Conservation (phyloP, 2,329 filamentous ascomycete genomes). For the Didymella glomerata region DNA sequence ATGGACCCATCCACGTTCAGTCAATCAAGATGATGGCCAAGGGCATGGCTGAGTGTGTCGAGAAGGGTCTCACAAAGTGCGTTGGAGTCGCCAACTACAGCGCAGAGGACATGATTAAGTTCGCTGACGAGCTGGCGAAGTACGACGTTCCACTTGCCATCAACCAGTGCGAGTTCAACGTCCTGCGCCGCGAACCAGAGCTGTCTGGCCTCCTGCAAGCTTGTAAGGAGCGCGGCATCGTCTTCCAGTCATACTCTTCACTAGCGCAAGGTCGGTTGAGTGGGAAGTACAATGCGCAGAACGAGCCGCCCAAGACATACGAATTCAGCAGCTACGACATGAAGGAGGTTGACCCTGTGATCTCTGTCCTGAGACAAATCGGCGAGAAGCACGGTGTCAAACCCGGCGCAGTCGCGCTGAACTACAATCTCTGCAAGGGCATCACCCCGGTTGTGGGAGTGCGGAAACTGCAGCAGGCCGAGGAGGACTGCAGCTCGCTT, state of each 20-base stretch:
- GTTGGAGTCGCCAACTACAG: constrained; percentile 58
- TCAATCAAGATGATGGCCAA: constrained; percentile 53
- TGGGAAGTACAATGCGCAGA: constrained; percentile 46
- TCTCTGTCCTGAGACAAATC: constrained; percentile 50
- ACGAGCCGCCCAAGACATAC: constrained; percentile 50
- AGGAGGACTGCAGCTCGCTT: constrained; percentile 51
- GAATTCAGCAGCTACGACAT: constrained; percentile 56
- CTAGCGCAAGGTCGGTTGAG: constrained; percentile 50
- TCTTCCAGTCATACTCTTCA: constrained; percentile 55
- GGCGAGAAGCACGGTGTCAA: constrained; percentile 47
- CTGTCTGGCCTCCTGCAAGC: constrained; percentile 50
- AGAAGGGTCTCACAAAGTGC: constrained; percentile 52
- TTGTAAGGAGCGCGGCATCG: constrained; percentile 50
- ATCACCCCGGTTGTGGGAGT: constrained; percentile 55
- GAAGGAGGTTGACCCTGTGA: constrained; percentile 53
- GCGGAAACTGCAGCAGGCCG: constrained; percentile 53
- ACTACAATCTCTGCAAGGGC: constrained; percentile 57
- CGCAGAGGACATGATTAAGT: constrained; percentile 20
- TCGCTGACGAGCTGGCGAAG: constrained; percentile 17
- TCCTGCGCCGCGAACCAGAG: constrained; percentile 55
- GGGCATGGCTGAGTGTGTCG: constrained; percentile 55
- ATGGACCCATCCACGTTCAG: constrained; percentile 56
- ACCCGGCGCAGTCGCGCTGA: constrained; percentile 54
- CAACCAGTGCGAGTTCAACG: constrained; percentile 57
- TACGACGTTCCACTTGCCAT: constrained; percentile 51